Evolutionary conservation across 2,329 filamentous ascomycete genomes (phyloP).

Genomic region (Xylaria sp.): DNA sequence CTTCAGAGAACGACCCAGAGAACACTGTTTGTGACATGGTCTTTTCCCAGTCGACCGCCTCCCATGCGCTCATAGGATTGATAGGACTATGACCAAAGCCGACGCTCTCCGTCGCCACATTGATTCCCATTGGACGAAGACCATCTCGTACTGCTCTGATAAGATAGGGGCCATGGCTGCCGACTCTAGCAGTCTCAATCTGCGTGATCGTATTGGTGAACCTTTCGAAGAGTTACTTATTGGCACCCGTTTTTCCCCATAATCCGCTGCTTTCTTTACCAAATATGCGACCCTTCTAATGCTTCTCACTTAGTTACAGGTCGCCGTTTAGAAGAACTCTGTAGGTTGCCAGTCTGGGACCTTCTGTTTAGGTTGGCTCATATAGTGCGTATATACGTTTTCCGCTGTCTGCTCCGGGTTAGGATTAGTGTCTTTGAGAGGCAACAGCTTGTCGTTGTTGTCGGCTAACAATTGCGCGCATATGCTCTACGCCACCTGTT

Average conservation of each 20-base stretch:
- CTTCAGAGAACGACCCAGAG: too few species aligned
- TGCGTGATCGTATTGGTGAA: neutral
- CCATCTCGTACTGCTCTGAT: neutral
- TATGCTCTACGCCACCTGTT: too few species aligned
- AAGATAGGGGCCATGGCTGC: neutral
- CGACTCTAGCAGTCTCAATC: neutral
- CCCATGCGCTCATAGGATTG: neutral
- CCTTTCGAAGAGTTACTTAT: neutral
- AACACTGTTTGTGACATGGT: neutral
- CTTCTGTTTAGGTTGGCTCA: neutral
- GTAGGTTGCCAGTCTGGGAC: neutral
- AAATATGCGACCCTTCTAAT: neutral
- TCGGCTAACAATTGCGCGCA: too few species aligned
- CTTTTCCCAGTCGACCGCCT: neutral
- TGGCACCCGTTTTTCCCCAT: neutral
- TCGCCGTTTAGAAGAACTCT: neutral
- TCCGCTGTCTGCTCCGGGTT: neutral
- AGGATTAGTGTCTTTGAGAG: neutral
- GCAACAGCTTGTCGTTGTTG: neutral
- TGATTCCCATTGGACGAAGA: neutral
- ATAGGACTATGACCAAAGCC: neutral
- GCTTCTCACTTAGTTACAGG: neutral
- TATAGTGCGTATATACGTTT: neutral
- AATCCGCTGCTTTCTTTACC: neutral
- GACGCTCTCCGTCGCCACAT: neutral